Conservation (phyloP, 2,329 filamentous ascomycete genomes). For the Graphilbum ipis-grandicollis region DNA sequence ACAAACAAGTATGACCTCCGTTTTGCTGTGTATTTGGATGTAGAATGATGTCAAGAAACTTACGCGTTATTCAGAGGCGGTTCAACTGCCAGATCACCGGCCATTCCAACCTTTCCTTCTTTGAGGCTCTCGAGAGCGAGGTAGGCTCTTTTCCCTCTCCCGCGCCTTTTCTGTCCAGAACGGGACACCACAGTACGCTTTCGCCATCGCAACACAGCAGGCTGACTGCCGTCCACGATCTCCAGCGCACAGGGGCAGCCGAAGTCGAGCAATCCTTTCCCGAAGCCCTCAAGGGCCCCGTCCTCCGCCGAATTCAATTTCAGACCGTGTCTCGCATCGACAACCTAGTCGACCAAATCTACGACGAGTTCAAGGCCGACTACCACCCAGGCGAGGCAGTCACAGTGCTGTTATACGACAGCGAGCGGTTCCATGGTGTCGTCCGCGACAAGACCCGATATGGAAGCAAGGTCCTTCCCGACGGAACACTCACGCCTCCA, state of each 20-base stretch:
- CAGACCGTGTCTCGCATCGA: constrained; percentile 81
- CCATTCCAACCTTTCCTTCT: constrained; percentile 79
- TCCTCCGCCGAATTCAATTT: constrained; percentile 82
- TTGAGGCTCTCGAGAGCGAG: constrained; percentile 83
- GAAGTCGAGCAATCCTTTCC: constrained; percentile 89
- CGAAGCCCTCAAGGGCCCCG: constrained; percentile 75
- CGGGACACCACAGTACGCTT: constrained; percentile 2
- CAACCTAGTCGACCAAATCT: constrained; percentile 52
- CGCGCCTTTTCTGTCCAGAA: constrained; percentile 3
- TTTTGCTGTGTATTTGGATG: background rate
- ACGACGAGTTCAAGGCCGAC: constrained; percentile 69
- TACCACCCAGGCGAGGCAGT: constrained; percentile 84
- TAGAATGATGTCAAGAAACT: constrained; percentile 2
- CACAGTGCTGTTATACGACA: constrained; percentile 50
- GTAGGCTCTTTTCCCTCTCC: constrained; percentile 30
- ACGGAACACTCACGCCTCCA: constrained; percentile 53
- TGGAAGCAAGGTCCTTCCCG: constrained; percentile 39
- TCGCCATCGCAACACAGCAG: background rate
- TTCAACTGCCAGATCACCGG: constrained; percentile 96
- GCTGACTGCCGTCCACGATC: background rate
- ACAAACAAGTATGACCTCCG: constrained; percentile 54
- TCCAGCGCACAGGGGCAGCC: constrained; percentile 57
- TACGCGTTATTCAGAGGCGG: constrained; percentile 36
- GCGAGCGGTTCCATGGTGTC: constrained; percentile 52
- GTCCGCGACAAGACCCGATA: constrained; percentile 79